Conservation (phyloP, 768 basidiomycete genomes). For the Tylopilus subfusipes region DNA sequence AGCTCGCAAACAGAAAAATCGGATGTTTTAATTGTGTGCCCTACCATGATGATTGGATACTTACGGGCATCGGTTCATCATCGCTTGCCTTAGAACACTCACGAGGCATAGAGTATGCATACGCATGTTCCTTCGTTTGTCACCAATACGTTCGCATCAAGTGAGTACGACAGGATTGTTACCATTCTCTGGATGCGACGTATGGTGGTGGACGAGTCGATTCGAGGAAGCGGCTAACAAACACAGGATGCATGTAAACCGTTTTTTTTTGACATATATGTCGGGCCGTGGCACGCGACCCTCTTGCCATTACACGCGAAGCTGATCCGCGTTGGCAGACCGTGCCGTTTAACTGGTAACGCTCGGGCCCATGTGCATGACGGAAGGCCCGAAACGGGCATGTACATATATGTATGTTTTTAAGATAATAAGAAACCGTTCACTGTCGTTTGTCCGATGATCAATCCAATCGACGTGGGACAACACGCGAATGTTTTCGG, state of each 20-base stretch:
- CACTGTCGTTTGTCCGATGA: constrained; percentile 2
- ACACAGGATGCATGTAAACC: not conserved
- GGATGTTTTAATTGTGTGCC: not conserved
- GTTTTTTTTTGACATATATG: not conserved
- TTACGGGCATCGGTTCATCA: not conserved
- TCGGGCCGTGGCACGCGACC: not conserved
- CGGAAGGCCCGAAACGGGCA: not conserved
- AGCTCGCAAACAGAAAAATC: constrained; percentile 1
- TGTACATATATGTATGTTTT: not conserved
- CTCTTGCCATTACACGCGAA: not conserved
- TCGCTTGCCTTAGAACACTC: no score
- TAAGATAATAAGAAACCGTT: not conserved
- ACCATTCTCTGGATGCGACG: not conserved
- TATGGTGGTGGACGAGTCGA: no score
- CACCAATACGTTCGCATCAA: no score
- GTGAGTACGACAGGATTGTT: no score
- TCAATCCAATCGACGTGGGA: constrained; percentile 3
- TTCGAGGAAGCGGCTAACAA: not conserved
- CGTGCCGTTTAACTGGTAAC: not conserved
- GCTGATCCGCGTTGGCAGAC: constrained; percentile 4
- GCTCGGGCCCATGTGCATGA: not conserved
- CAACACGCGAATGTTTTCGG: not conserved
- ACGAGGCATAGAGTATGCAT: no score
- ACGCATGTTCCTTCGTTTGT: no score
- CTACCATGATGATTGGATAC: not conserved